Evolutionary conservation across 75 land plant genomes (phyloP).

Genomic region (Pseudotsuga menziesii): DNA sequence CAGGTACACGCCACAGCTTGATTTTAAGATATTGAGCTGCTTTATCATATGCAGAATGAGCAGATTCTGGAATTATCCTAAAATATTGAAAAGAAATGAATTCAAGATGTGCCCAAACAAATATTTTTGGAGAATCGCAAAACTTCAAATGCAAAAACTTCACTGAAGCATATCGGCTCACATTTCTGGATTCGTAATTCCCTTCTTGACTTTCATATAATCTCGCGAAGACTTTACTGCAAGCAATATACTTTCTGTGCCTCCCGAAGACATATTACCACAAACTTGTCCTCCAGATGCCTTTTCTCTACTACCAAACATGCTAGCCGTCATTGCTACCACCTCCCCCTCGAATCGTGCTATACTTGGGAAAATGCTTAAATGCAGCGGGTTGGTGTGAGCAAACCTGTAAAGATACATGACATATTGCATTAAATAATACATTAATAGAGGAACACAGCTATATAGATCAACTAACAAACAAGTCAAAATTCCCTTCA

Average conservation of each 20-base stretch:
- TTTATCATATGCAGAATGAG: constrained; percentile 99
- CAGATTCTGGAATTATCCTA: constrained; percentile 94
- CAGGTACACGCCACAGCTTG: constrained; percentile 83
- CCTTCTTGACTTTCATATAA: constrained; percentile 81
- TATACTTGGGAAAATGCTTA: constrained; percentile 86
- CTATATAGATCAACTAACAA: background rate
- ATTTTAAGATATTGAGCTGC: constrained; percentile 97
- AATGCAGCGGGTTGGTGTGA: constrained; percentile 95
- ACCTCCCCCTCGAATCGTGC: constrained; percentile 87
- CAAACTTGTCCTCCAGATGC: constrained; percentile 84
- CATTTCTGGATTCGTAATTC: constrained; percentile 93
- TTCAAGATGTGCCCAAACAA: constrained; percentile 1
- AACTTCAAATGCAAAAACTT: background rate
- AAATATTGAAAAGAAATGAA: constrained; percentile 3
- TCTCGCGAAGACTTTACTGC: constrained; percentile 96
- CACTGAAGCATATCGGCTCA: constrained; percentile 20
- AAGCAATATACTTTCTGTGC: constrained; percentile 94
- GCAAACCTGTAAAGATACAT: constrained; percentile 79
- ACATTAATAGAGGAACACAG: background rate
- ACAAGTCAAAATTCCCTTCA: background rate
- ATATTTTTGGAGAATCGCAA: background rate
- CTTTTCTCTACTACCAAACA: constrained; percentile 76
- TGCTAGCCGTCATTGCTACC: constrained; percentile 89
- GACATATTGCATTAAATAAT: background rate
- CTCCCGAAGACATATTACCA: constrained; percentile 99